phyloP scores from a whole-genome alignment of 2,329 filamentous ascomycete species.

The Pseudopithomyces maydicus region DNA sequence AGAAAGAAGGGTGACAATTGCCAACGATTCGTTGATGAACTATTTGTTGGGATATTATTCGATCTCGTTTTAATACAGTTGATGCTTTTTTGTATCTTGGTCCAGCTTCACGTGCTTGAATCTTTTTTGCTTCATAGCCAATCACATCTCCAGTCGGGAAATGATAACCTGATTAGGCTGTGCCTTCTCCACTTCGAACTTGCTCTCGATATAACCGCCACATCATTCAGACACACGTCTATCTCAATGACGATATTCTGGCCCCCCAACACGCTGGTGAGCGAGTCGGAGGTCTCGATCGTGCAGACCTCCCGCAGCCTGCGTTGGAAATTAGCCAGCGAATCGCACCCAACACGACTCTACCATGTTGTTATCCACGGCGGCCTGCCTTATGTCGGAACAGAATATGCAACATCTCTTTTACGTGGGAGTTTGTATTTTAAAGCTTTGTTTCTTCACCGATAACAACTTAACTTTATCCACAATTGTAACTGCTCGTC shows the following conservation, averaged over 20 bases:
- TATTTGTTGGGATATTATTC: background rate
- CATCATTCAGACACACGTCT: background rate
- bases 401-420: background rate
- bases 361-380: background rate
- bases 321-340: background rate
- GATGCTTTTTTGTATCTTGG: slow-evolving; percentile 14
- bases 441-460: background rate
- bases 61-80: background rate
- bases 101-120: slow-evolving; percentile 15
- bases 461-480: background rate
- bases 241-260: background rate
- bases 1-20: background rate
- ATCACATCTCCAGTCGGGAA: slow-evolving; percentile 16
- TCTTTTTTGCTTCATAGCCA: slow-evolving; percentile 2
- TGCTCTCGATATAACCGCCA: slow-evolving; percentile 2
- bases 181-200: slow-evolving; percentile 10
- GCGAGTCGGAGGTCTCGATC: background rate
- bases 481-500: background rate
- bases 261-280: background rate
- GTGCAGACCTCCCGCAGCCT: background rate
- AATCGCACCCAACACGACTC: background rate
- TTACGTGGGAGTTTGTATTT: background rate
- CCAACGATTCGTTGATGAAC: background rate
- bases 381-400: background rate
- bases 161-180: slow-evolving; percentile 19